Conservation (phyloP, 768 basidiomycete genomes). For the Podaxis carcinomalis region DNA sequence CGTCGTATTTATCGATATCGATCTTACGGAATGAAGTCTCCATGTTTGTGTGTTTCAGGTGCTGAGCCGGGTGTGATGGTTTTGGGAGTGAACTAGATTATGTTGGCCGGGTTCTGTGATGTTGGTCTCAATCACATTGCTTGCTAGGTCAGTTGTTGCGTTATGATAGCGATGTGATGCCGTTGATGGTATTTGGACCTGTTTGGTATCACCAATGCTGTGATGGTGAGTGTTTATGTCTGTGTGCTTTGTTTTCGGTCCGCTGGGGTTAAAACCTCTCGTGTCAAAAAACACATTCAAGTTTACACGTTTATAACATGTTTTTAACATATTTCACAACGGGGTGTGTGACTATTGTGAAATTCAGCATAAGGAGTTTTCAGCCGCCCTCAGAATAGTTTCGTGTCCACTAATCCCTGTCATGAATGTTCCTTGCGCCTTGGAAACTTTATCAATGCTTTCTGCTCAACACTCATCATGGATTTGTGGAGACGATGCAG, state of each 20-base stretch:
- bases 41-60: constrained; percentile 20
- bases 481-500: too few species aligned
- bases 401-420: too few species aligned
- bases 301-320: too few species aligned
- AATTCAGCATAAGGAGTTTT: too few species aligned
- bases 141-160: not conserved
- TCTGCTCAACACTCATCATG: too few species aligned
- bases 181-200: constrained; percentile 3
- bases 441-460: too few species aligned
- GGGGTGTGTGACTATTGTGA: too few species aligned
- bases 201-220: not conserved
- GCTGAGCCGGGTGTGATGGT: not conserved
- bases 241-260: not conserved
- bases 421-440: too few species aligned
- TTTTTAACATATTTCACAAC: too few species aligned
- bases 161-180: not conserved
- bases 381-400: too few species aligned
- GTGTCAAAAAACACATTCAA: too few species aligned
- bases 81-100: not conserved
- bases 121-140: not conserved
- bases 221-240: not conserved
- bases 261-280: too few species aligned
- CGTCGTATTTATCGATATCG: constrained; percentile 91
- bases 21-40: constrained; percentile 81
- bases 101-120: not conserved